Base-by-base conservation (phyloP, 75 land plant genomes). In the Cryptomeria japonica region DNA sequence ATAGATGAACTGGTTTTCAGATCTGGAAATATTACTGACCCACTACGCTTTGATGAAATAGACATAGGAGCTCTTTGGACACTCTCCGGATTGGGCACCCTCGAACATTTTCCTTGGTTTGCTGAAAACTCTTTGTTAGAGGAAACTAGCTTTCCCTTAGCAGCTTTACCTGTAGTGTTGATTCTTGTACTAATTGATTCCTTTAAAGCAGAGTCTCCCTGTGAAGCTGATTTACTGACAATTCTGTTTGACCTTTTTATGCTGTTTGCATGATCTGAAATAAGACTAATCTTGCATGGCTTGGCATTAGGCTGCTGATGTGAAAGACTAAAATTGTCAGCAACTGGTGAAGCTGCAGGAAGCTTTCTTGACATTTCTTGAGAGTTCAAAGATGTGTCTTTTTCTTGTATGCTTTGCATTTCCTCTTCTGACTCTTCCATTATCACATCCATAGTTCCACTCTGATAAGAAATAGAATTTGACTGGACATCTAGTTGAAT, bases 1-100 rank as follows among this genome's bases (percentile, higher is more conserved):
- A 56, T 41, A 49, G 18, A 90, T 89, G 88, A 77, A 91, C 41
- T 89, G 90, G 80, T 73, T 90, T 88, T 88, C 87, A 16, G 64
- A 39, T 87, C 89, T 87, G 88, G 85, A 79, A 85, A 38, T 1
- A 75, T 86, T 90, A 31, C 88, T 34, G 72, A 78, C 44, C 80
- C 44, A 80, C 14, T 56, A 32, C 87, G 86, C 79, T 89, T 94
- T 61, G 87, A 92, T 75, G 77, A 88, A 34, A 83, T 38, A 64
- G n/a, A 72, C 53, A 87, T 53, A 37, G 86, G 72, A 87, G 22
- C 83, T 90, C 82, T 91, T 34, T 46, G 78, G 88, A 28, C 49
- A 32, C 34, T 61, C 39, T 85, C 86, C 28, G 25, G 39, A 51
- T 53, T 88, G 38, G 87, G 38, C 51, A 32, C 39, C 87, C 64